These are phyloP conservation scores for Moricandia moricandioides DNA, from an alignment of 345 rosid genomes.

Conservation along the genomic window DNA sequence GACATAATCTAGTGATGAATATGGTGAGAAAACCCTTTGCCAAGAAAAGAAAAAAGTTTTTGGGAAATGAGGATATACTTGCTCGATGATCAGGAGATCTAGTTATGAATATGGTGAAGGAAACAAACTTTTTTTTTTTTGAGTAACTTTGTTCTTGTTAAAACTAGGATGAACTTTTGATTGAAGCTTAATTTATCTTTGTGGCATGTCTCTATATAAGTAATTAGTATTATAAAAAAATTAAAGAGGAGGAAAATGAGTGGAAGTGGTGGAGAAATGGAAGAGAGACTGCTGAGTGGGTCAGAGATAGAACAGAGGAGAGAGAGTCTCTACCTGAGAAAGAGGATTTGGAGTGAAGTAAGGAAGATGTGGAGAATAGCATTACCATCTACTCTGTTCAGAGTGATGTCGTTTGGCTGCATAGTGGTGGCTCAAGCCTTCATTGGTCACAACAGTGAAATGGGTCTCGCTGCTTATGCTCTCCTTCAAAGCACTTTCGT, in stretches of 20 bases:
- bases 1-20: background rate
- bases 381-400: conserved; percentile 48
- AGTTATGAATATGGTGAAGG: background rate
- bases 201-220: background rate
- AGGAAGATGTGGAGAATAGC: conserved; percentile 48
- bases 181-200: background rate
- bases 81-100: background rate
- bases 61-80: background rate
- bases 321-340: conserved; percentile 16
- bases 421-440: conserved; percentile 54
- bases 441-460: conserved; percentile 42
- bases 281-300: conserved; percentile 23
- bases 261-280: conserved; percentile 25
- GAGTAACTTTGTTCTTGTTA: background rate
- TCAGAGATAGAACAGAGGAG: conserved; percentile 23
- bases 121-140: background rate
- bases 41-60: background rate
- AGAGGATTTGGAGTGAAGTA: conserved; percentile 31
- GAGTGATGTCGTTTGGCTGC: conserved; percentile 47
- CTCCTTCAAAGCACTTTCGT: conserved; percentile 45
- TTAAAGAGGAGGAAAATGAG: conserved; percentile 2
- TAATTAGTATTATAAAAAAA: background rate
- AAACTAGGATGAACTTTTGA: background rate
- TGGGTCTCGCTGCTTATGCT: conserved; percentile 48
- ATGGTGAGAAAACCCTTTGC: background rate